phyloP scores from a whole-genome alignment of 2,329 filamentous ascomycete genomes.

The Calonectria leucothoes region DNA sequence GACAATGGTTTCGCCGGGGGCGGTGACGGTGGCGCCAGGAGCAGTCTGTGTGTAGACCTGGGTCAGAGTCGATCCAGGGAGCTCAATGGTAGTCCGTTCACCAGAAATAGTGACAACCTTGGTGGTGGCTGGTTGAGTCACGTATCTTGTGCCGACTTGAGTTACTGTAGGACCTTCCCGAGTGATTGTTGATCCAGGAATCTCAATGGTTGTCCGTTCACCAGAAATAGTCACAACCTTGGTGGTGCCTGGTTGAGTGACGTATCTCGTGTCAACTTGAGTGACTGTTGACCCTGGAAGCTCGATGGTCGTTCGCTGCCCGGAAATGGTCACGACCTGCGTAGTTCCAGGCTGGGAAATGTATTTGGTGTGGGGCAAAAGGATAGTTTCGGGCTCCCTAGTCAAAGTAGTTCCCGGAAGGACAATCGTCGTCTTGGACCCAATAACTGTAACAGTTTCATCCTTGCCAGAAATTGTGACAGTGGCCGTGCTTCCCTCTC shows the following conservation, averaged over 20 bases:
- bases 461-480: conserved; percentile 2
- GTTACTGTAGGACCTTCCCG: too few relatives aligned
- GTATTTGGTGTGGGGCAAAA: background rate
- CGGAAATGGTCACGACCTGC: background rate
- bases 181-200: background rate
- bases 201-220: background rate
- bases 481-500: background rate
- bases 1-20: conserved; percentile 33
- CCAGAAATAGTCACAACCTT: background rate
- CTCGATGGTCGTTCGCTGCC: background rate
- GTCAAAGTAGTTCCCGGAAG: conserved; percentile 8
- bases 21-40: conserved; percentile 33
- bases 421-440: background rate
- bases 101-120: conserved; percentile 2
- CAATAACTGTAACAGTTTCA: background rate
- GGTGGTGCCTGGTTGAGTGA: background rate
- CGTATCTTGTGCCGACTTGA: background rate
- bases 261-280: too few relatives aligned
- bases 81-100: background rate
- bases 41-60: background rate
- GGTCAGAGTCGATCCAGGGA: background rate
- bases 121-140: background rate
- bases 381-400: background rate
- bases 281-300: too few relatives aligned
- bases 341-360: background rate